Evolutionary conservation across 2,329 filamentous ascomycete genomes (phyloP).

Genomic region (Calonectria pteridis): DNA sequence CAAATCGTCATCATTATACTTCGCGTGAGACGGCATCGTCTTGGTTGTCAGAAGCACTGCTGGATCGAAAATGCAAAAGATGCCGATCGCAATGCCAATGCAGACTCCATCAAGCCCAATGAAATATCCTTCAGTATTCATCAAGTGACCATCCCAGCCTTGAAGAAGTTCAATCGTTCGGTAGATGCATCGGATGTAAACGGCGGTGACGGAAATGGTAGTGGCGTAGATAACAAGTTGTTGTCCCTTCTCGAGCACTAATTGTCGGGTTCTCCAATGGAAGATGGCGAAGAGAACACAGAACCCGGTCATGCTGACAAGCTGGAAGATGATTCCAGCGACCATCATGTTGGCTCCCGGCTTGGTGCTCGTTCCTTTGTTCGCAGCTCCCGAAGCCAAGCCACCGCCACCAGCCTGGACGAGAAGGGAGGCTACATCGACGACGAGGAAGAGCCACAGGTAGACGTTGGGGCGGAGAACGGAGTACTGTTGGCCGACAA

Average conservation of each 20-base stretch:
- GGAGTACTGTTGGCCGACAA: neutral
- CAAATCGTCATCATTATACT: neutral
- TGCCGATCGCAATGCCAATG: neutral
- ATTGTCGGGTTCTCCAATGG: neutral
- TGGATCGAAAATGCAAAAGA: constrained; percentile 19
- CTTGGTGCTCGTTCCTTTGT: constrained; percentile 5
- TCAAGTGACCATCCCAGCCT: constrained; percentile 23
- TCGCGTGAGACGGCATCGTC: neutral
- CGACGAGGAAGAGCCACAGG: neutral
- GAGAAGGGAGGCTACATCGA: constrained; percentile 6
- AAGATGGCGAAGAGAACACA: neutral
- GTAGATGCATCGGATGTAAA: constrained; percentile 21
- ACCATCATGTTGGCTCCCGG: constrained; percentile 19
- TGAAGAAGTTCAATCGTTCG: constrained; percentile 20
- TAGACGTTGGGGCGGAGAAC: constrained; percentile 13
- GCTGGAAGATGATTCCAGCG: neutral
- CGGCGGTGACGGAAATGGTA: neutral
- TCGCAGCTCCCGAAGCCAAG: neutral
- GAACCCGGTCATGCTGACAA: neutral
- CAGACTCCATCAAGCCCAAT: constrained; percentile 8
- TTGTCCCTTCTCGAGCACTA: neutral
- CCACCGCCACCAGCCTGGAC: constrained; percentile 14
- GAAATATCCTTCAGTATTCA: constrained; percentile 15
- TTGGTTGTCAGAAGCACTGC: neutral
- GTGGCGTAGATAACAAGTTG: neutral